Percentiles rank a stretch among this genome's conserved stretches.
phyloP scores from a whole-genome alignment of 805 yeast genomes.

The Ogataea minuta region DNA sequence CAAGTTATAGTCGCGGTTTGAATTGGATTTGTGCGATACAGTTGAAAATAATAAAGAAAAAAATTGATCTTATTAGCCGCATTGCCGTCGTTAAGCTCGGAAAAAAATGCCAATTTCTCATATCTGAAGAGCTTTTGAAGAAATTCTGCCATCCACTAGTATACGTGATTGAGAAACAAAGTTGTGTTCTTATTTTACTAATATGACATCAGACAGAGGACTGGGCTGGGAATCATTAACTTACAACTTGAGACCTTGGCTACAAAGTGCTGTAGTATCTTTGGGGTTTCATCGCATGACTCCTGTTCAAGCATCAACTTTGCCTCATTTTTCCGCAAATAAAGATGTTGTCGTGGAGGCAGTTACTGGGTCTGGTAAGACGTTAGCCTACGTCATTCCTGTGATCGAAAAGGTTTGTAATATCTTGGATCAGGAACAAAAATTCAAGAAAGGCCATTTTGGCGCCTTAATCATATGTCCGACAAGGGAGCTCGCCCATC shows the following conservation, averaged over 20 bases:
- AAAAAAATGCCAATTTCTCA: too few species aligned
- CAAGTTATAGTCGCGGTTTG: too few species aligned
- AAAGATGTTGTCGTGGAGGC: constrained; percentile 97
- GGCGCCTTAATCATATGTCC: constrained; percentile 74
- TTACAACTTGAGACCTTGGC: constrained; percentile 64
- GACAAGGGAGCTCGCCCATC: constrained; percentile 61
- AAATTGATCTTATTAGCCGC: too few species aligned
- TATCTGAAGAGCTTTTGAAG: too few species aligned
- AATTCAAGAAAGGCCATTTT: constrained; percentile 60
- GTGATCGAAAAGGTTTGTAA: constrained; percentile 62
- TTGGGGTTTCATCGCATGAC: constrained; percentile 83
- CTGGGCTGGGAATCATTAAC: constrained; percentile 55
- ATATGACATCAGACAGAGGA: not conserved
- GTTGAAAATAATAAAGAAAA: too few species aligned
- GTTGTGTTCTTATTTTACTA: not conserved
- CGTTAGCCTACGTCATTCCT: constrained; percentile 86
- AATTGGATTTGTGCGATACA: too few species aligned
- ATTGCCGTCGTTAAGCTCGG: too few species aligned
- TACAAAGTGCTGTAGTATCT: constrained; percentile 65
- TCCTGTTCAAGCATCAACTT: constrained; percentile 94
- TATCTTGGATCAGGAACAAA: constrained; percentile 25
- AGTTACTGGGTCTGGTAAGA: constrained; percentile 98
- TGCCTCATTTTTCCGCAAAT: constrained; percentile 77
- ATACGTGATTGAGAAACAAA: not conserved
- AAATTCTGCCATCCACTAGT: too few species aligned